phyloP scores from a whole-genome alignment of 2,329 filamentous ascomycete genomes.

The Xylaria sp. region DNA sequence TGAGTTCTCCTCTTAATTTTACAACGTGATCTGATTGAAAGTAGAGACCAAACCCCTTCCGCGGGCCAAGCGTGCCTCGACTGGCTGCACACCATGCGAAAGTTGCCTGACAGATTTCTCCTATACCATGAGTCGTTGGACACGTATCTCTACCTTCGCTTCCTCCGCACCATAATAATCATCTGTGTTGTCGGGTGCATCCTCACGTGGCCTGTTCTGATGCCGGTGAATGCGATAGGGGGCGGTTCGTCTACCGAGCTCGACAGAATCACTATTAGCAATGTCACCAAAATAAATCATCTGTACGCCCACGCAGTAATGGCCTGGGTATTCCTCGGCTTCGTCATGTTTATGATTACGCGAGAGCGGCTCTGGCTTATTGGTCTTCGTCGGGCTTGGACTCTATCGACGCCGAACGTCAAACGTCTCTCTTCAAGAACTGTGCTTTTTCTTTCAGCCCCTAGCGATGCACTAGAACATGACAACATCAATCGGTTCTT shows the following conservation, averaged over 20 bases:
- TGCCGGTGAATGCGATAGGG: conserved; percentile 85
- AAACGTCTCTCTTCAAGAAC: conserved; percentile 89
- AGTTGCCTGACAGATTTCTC: conserved; percentile 77
- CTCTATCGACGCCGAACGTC: conserved; percentile 84
- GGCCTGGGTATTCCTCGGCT: conserved; percentile 85
- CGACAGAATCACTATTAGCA: conserved; percentile 66
- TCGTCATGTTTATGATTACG: conserved; percentile 89
- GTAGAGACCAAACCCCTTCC: conserved; percentile 46
- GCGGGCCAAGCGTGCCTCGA: conserved; percentile 40
- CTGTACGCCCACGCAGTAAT: conserved; percentile 85
- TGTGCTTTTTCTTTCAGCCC: conserved; percentile 91
- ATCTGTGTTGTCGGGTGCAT: conserved; percentile 83
- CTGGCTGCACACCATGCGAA: conserved; percentile 49
- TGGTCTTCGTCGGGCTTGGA: conserved; percentile 92
- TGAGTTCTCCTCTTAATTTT: conserved; percentile 25
- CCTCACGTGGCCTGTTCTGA: conserved; percentile 87
- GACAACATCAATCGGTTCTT: conserved; percentile 79
- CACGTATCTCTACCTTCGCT: conserved; percentile 87
- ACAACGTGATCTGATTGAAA: conserved; percentile 24
- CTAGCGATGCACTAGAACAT: conserved; percentile 78
- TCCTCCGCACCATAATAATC: conserved; percentile 78
- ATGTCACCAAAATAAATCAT: conserved; percentile 67
- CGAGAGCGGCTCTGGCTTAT: conserved; percentile 94
- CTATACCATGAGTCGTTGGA: conserved; percentile 90
- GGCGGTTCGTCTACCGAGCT: conserved; percentile 73